phyloP scores from a whole-genome alignment of 495 filamentous ascomycete genomes.

The Delitschia confertaspora region DNA sequence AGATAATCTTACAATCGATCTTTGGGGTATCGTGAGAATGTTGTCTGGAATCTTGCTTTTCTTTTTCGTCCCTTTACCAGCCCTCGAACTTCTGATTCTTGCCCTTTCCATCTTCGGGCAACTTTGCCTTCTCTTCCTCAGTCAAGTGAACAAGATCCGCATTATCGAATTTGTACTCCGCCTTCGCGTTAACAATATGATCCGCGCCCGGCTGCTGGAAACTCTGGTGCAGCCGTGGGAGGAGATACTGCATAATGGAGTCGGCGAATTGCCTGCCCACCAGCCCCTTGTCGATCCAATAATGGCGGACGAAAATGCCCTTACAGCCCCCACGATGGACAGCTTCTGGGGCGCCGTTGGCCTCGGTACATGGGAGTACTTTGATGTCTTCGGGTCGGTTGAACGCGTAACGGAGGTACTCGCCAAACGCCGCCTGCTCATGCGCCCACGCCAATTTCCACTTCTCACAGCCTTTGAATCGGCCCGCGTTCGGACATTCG shows the following conservation, averaged over 20 bases:
- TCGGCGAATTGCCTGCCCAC: slow-evolving; percentile 9
- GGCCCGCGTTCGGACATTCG: slow-evolving; percentile 30
- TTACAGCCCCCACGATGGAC: slow-evolving; percentile 22
- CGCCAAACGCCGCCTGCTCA: slow-evolving; percentile 38
- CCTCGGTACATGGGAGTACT: slow-evolving; percentile 35
- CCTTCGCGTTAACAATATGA: slow-evolving; percentile 23
- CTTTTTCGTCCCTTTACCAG: too few species aligned
- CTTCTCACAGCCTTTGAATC: slow-evolving; percentile 31
- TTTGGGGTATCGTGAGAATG: too few species aligned
- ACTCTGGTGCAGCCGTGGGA: slow-evolving; percentile 22
- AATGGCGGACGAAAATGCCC: slow-evolving; percentile 26
- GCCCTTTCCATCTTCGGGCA: not conserved
- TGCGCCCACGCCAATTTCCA: slow-evolving; percentile 35
- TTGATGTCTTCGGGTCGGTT: slow-evolving; percentile 32
- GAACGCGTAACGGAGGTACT: slow-evolving; percentile 37
- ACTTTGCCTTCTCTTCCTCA: slow-evolving; percentile 12
- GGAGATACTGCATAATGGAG: slow-evolving; percentile 24
- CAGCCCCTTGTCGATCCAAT: slow-evolving; percentile 25
- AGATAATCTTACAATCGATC: too few species aligned
- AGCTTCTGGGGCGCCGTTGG: slow-evolving; percentile 30
- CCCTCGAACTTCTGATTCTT: slow-evolving; percentile 26
- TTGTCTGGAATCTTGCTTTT: too few species aligned
- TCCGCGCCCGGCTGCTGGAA: slow-evolving; percentile 7
- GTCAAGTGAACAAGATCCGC: slow-evolving; percentile 19
- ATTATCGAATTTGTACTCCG: slow-evolving; percentile 15